Conservation (phyloP, 768 basidiomycete species). For the Lepiota brunneoincarnata region DNA sequence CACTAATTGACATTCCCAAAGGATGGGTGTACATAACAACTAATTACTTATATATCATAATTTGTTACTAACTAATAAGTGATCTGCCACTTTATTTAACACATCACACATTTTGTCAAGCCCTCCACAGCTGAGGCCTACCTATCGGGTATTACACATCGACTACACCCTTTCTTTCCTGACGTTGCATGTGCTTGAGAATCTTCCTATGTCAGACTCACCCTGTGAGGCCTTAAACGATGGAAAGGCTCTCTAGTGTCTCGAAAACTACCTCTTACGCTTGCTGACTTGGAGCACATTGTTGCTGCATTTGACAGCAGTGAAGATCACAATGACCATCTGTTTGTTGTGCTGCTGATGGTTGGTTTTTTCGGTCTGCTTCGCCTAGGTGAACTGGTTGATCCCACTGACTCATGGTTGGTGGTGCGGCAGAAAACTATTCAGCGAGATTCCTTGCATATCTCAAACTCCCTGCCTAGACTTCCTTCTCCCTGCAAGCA, state of each 20-base stretch:
- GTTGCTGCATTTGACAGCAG: not conserved
- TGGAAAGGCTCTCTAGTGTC: too few species aligned
- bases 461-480: not conserved
- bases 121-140: too few species aligned
- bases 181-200: constrained; percentile 21
- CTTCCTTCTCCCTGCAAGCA: constrained; percentile 28
- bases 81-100: too few species aligned
- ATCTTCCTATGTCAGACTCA: constrained; percentile 21
- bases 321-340: constrained; percentile 16
- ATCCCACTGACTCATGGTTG: constrained; percentile 13
- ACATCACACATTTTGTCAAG: too few species aligned
- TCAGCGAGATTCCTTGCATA: constrained; percentile 2
- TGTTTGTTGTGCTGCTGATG: constrained; percentile 27
- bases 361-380: constrained; percentile 24
- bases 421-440: constrained; percentile 16
- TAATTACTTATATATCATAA: too few species aligned
- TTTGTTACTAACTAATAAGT: too few species aligned
- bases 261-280: too few species aligned
- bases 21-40: too few species aligned
- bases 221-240: constrained; percentile 28
- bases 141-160: constrained; percentile 32
- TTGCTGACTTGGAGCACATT: not conserved
- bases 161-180: constrained; percentile 32
- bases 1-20: too few species aligned
- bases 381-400: constrained; percentile 24